phyloP scores from a whole-genome alignment of 2,329 filamentous ascomycete genomes.

The Nothophoma quercina region DNA sequence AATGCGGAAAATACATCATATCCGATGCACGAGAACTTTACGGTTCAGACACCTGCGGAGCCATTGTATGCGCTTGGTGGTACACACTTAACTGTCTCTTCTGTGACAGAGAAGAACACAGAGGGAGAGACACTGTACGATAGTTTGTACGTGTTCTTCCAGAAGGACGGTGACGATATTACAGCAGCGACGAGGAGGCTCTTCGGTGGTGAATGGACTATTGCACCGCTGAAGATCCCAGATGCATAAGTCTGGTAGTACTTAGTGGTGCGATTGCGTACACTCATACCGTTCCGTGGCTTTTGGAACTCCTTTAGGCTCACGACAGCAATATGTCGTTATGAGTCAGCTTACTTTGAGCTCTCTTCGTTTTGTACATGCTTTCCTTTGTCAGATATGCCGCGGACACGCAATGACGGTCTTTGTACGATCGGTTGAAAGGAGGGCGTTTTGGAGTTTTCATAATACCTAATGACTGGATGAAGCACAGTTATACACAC shows the following conservation, averaged over 20 bases:
- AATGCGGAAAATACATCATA: slow-evolving; percentile 51
- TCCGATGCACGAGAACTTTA: slow-evolving; percentile 38
- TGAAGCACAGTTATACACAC: not conserved
- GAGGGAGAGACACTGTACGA: slow-evolving; percentile 26
- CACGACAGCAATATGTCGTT: no score
- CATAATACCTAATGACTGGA: not conserved
- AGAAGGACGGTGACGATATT: slow-evolving; percentile 40
- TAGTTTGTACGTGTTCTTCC: slow-evolving; percentile 46
- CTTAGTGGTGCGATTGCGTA: no score
- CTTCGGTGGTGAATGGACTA: slow-evolving; percentile 39
- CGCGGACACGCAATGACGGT: not conserved
- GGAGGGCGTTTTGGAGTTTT: not conserved
- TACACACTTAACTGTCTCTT: slow-evolving; percentile 51
- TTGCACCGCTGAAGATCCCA: slow-evolving; percentile 35
- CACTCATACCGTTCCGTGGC: no score
- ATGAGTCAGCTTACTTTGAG: not conserved
- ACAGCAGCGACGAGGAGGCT: slow-evolving; percentile 38
- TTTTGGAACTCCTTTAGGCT: no score
- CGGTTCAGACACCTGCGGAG: slow-evolving; percentile 38
- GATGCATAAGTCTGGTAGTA: slow-evolving; percentile 17
- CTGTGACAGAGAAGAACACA: slow-evolving; percentile 39
- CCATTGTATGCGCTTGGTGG: slow-evolving; percentile 46
- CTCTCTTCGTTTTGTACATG: not conserved
- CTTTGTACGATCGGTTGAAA: not conserved
- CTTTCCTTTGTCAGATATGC: not conserved